These are phyloP conservation scores for Ascochyta koolunga DNA, from an alignment of 2,329 filamentous ascomycete species.

Conservation along the genomic window DNA sequence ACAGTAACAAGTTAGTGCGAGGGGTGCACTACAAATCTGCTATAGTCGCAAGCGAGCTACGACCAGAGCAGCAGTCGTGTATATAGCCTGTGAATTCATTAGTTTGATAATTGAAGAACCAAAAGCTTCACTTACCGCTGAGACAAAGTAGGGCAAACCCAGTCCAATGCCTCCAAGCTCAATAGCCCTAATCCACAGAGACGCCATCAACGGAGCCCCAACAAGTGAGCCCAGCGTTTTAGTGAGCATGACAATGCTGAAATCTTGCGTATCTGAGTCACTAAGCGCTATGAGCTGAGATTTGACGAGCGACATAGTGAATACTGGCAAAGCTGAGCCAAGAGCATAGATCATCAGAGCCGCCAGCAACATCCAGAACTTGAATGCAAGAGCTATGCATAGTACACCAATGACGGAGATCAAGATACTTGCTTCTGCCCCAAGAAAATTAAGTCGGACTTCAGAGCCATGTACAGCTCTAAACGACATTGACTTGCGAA, in stretches of 20 bases:
- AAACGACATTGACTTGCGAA: constrained; percentile 33
- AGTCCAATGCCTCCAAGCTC: constrained; percentile 38
- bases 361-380: constrained; percentile 41
- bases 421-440: constrained; percentile 38
- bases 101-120: not conserved
- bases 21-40: too few relatives aligned
- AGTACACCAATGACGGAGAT: constrained; percentile 45
- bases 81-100: not conserved
- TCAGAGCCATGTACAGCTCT: constrained; percentile 34
- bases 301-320: constrained; percentile 48
- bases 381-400: constrained; percentile 38
- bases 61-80: not conserved
- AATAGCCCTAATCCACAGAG: constrained; percentile 46
- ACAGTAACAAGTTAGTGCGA: too few relatives aligned
- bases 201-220: constrained; percentile 46
- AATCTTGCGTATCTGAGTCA: constrained; percentile 40
- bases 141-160: constrained; percentile 45
- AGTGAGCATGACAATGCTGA: constrained; percentile 47
- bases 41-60: not conserved
- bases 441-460: constrained; percentile 38
- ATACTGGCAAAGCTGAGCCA: constrained; percentile 48
- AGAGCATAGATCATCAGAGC: constrained; percentile 47
- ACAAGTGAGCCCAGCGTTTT: constrained; percentile 46
- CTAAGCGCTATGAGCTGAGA: constrained; percentile 38
- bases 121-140: constrained; percentile 34